Conservation (phyloP, 306 rosid genomes). For the Citrullus mucosospermus region DNA sequence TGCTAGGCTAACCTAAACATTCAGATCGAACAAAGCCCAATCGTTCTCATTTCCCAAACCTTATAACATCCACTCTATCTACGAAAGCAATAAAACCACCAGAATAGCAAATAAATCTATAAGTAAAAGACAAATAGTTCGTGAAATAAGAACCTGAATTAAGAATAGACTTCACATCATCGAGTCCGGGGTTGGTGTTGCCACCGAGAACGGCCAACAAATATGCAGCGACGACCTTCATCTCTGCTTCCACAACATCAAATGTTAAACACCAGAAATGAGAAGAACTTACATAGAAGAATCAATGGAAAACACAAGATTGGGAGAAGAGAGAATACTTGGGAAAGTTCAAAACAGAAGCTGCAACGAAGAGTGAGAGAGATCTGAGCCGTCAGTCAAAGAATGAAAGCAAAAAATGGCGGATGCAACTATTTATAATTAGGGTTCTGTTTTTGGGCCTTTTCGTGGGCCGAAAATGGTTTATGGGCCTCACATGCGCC, state of each 20-base stretch:
- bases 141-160: slow-evolving; percentile 7
- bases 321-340: not conserved
- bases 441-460: not conserved
- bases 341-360: not conserved
- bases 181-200: slow-evolving; percentile 27
- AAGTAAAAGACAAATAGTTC: not conserved
- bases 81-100: not conserved
- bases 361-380: not conserved
- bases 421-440: not conserved
- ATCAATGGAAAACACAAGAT: not conserved
- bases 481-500: not conserved
- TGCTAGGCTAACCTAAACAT: not conserved
- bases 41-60: not conserved
- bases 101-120: too few species aligned
- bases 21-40: not conserved
- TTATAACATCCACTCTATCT: not conserved
- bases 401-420: not conserved
- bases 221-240: slow-evolving; percentile 60
- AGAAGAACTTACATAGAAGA: not conserved
- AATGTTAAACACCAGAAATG: not conserved
- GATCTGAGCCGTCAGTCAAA: not conserved
- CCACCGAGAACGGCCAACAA: slow-evolving; percentile 55
- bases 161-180: slow-evolving; percentile 30
- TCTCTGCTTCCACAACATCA: slow-evolving; percentile 13
- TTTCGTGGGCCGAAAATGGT: not conserved